Evolutionary conservation across 345 rosid genomes (phyloP).

Genomic region (Arabidopsis arenosa): DNA sequence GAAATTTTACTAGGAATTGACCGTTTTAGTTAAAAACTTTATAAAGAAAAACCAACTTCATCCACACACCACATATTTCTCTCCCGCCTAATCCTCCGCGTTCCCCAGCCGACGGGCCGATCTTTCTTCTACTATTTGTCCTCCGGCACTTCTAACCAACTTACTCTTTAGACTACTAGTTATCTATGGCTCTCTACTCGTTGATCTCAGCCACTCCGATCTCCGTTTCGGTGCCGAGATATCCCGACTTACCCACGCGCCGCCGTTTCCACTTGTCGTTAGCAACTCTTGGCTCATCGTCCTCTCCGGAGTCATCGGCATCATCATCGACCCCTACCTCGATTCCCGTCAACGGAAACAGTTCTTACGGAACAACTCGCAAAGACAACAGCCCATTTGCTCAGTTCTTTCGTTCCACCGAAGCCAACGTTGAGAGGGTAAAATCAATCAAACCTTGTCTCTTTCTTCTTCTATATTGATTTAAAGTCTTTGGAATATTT

Average conservation of each 20-base stretch:
- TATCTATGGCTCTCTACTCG: conserved; percentile 58
- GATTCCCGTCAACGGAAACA: conserved; percentile 39
- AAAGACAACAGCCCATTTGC: conserved; percentile 40
- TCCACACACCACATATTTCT: conserved; percentile 40
- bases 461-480: conserved; percentile 21
- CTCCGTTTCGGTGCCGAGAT: conserved; percentile 43
- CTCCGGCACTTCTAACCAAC: neutral
- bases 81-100: conserved; percentile 46
- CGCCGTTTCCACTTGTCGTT: conserved; percentile 41
- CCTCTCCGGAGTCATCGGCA: conserved; percentile 53
- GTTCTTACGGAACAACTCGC: neutral
- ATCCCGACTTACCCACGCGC: conserved; percentile 27
- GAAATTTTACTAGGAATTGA: neutral
- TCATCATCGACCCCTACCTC: conserved; percentile 27
- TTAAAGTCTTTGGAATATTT: neutral
- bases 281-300: conserved; percentile 57
- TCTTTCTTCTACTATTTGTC: conserved; percentile 6
- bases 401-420: conserved; percentile 63
- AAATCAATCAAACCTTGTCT: neutral
- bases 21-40: neutral
- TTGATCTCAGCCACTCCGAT: conserved; percentile 53
- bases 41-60: conserved; percentile 8
- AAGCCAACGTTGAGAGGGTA: conserved; percentile 81
- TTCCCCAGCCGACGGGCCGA: conserved; percentile 13
- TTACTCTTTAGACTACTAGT: neutral